These are phyloP conservation scores for Chlorella variabilis DNA, from an alignment of 163 green algal species.

Conservation along the genomic window DNA sequence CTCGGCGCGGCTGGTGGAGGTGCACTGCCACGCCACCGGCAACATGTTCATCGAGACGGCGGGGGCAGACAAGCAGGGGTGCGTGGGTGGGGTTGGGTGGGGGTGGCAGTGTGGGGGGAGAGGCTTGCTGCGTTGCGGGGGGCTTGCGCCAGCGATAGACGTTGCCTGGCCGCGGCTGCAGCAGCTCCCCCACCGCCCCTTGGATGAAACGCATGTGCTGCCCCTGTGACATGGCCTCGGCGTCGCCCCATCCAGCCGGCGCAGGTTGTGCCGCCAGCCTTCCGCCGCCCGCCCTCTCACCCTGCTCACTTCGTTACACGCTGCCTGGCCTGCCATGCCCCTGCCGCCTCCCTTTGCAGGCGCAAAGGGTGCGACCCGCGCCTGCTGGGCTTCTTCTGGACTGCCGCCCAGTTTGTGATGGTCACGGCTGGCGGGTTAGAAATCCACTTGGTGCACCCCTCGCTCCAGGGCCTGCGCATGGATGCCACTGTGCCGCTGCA, in stretches of 20 bases:
- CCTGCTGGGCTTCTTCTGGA: conserved; percentile 52
- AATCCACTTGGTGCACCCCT: conserved; percentile 32
- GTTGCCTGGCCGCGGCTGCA: no score
- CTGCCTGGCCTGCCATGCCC: neutral
- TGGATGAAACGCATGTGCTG: no score
- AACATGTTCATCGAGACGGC: conserved; percentile 49
- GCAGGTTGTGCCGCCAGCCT: no score
- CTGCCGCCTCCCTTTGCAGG: neutral
- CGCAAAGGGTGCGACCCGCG: conserved; percentile 8
- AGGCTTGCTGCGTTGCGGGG: neutral
- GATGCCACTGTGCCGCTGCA: conserved; percentile 1
- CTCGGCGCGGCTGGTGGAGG: conserved; percentile 34
- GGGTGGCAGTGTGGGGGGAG: neutral
- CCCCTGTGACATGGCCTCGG: no score
- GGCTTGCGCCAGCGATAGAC: no score
- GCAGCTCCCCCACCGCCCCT: no score
- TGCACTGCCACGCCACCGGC: conserved; percentile 38
- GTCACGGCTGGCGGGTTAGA: conserved; percentile 36
- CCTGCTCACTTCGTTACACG: no score
- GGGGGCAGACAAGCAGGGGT: conserved; percentile 22
- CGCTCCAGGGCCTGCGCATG: conserved; percentile 26
- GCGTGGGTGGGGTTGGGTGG: neutral
- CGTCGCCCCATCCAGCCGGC: no score
- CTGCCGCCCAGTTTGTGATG: conserved; percentile 37
- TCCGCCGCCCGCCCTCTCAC: no score